Percentiles rank a stretch among this genome's conserved stretches.
Conservation (phyloP, 202 grass and related monocot species). For the Zoysia matrella region DNA sequence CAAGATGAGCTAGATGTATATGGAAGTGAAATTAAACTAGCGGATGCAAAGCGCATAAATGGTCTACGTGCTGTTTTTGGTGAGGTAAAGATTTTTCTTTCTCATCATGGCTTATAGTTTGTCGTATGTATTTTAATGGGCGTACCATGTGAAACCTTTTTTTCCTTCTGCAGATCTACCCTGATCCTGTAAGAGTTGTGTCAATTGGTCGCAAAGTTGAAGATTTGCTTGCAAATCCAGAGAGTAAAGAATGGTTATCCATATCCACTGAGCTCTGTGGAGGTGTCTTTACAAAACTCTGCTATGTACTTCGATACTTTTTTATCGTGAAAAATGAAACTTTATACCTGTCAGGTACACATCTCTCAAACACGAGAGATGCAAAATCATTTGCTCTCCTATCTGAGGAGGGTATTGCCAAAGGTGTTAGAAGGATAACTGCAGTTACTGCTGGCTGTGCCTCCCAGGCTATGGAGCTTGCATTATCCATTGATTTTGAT, state of each 20-base stretch:
- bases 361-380: constrained; percentile 88
- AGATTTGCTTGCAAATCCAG: constrained; percentile 75
- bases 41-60: constrained; percentile 75
- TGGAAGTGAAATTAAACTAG: constrained; percentile 74
- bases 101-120: constrained; percentile 19
- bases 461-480: constrained; percentile 66
- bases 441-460: constrained; percentile 91
- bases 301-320: constrained; percentile 4
- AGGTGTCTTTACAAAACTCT: constrained; percentile 52
- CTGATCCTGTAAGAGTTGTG: constrained; percentile 94
- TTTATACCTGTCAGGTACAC: constrained; percentile 68
- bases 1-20: constrained; percentile 78
- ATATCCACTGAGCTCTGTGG: constrained; percentile 96
- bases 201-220: constrained; percentile 85
- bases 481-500: constrained; percentile 70
- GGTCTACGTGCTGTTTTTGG: constrained; percentile 91
- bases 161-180: constrained; percentile 69
- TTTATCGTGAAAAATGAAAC: neutral
- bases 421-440: constrained; percentile 92
- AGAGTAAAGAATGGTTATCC: constrained; percentile 90
- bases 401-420: constrained; percentile 97
- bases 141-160: neutral
- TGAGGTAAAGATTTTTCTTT: constrained; percentile 55
- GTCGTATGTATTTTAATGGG: constrained; percentile 12
- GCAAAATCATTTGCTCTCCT: constrained; percentile 90